Evolutionary conservation across 129 eudicot genomes (phyloP), one percentile per base, ranked within the genome.

Genomic region (Calendula officinalis): DNA sequence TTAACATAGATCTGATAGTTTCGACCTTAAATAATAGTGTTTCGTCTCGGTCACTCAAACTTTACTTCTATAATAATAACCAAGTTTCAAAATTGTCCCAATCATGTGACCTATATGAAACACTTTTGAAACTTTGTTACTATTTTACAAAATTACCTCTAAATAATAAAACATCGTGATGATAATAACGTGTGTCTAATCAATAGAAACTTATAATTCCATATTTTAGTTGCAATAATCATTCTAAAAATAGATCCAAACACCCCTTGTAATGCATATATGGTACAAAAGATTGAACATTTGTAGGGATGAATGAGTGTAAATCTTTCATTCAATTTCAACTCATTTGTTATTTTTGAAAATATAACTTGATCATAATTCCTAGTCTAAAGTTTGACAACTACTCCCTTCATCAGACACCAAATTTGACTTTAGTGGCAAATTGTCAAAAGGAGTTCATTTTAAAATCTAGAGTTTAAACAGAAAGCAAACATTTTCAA

Each of bases 371-470:
- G 12, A 56, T 45, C 32, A 37, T 27, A 13, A 8, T 65, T 65
- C 47, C 39, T 47, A 44, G 41, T 38, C 61, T 46, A 65, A 61
- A 40, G 62, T 71, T 49, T 9, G 13, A 41, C 41, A 60, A 50
- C 14, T 5, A 50, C 43, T 50, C 62, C 51, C 36, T 61, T 46
- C 43, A 60, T 50, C 22, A 61, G 54, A 45, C 66, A 48, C 72
- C 67, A 45, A 46, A 5, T 14, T 65, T 65, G 78, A 73, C 78
- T 57, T 67, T 65, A 2, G 14, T 27, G 62, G 13, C 67, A 15
- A 22, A 39, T 57, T 66, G 67, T 73, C 72, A 65, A 73, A 73
- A 66, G 44, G 67, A 57, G 7, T 30, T 48, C 5, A 65, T 56
- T 73, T 73, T 46, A 58, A 65, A 47, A 39, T 73, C 11, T 30